phyloP scores from a whole-genome alignment of 345 rosid species.

The Citrus trifoliata region DNA sequence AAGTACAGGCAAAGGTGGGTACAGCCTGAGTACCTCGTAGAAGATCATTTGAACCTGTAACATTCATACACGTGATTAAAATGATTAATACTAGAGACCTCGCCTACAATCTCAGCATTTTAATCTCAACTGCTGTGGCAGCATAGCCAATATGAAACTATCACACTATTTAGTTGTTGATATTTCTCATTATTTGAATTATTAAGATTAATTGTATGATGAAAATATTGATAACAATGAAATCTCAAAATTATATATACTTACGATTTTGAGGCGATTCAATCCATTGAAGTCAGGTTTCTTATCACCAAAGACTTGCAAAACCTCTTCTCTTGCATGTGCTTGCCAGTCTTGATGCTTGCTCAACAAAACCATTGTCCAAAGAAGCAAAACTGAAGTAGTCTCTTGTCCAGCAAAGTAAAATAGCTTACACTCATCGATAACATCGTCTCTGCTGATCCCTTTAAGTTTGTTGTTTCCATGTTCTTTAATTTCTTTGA shows the following conservation, averaged over 20 bases:
- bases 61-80: background rate
- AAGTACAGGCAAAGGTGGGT: conserved; percentile 11
- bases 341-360: conserved; percentile 57
- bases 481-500: conserved; percentile 25
- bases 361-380: conserved; percentile 49
- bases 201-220: no score
- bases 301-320: conserved; percentile 26
- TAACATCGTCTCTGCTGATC: conserved; percentile 38
- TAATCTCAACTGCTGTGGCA: no score
- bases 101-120: no score
- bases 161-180: no score
- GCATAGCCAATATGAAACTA: no score
- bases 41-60: conserved; percentile 16
- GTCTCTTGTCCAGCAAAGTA: conserved; percentile 69
- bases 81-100: no score
- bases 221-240: background rate
- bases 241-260: background rate
- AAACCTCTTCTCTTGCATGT: conserved; percentile 50
- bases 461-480: conserved; percentile 6
- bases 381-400: conserved; percentile 39
- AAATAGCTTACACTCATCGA: conserved; percentile 65
- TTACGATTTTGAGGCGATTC: conserved; percentile 17
- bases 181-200: no score
- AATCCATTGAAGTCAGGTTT: no score
- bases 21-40: conserved; percentile 22